phyloP scores from a whole-genome alignment of 192 early-diverging fungal species.

The Coemansia guatemalensis region DNA sequence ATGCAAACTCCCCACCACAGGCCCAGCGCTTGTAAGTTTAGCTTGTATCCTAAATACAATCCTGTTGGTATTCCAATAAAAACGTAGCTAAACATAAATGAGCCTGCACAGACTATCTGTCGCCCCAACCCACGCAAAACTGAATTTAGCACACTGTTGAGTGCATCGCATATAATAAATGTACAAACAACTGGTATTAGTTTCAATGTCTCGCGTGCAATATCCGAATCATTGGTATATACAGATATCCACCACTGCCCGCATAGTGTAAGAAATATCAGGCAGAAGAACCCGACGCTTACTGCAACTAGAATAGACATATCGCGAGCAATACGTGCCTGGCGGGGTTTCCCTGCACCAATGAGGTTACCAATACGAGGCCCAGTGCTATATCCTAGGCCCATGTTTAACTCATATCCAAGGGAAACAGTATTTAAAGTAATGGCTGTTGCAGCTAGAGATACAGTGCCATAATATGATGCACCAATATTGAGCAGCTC shows the following conservation, averaged over 20 bases:
- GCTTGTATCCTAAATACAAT: conserved; percentile 39
- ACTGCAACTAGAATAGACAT: conserved; percentile 56
- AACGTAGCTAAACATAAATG: conserved; percentile 52
- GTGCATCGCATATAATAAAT: conserved; percentile 58
- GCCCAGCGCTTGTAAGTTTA: conserved; percentile 22
- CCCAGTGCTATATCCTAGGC: conserved; percentile 68
- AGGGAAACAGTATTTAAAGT: conserved; percentile 64
- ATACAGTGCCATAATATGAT: conserved; percentile 59
- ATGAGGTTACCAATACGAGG: conserved; percentile 77
- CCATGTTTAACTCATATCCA: conserved; percentile 67
- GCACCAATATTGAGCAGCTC: conserved; percentile 69
- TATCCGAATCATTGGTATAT: conserved; percentile 65
- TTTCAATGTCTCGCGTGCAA: conserved; percentile 65
- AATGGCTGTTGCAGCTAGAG: conserved; percentile 75
- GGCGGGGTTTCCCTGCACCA: too few relatives aligned
- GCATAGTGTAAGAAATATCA: conserved; percentile 8
- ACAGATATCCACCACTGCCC: conserved; percentile 42
- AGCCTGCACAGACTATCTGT: conserved; percentile 45
- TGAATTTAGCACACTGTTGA: conserved; percentile 56
- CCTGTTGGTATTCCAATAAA: conserved; percentile 46
- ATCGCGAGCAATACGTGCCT: too few relatives aligned
- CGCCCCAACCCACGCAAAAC: conserved; percentile 53
- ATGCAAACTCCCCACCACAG: conserved; percentile 40
- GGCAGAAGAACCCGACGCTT: conserved; percentile 39
- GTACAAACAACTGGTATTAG: conserved; percentile 72